Percentiles rank a stretch among this genome's conserved stretches.
Evolutionary conservation across 2,329 filamentous ascomycete species (phyloP).

Genomic region (Xylariomycetidae sp.): DNA sequence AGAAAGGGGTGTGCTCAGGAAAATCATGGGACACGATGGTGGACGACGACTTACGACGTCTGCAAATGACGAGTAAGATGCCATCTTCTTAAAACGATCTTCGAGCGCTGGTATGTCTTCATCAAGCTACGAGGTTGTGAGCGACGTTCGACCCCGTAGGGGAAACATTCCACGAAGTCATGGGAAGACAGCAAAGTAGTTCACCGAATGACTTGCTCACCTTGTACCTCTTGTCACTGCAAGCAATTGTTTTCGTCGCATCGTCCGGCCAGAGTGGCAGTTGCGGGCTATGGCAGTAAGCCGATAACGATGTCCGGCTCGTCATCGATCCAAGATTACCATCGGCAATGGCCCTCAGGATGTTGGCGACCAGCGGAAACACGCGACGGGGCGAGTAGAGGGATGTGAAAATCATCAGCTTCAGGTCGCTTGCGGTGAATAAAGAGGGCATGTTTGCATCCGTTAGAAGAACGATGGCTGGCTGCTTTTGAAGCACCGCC

Average conservation of each 20-base stretch:
- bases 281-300: slow-evolving; percentile 18
- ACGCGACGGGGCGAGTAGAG: slow-evolving; percentile 29
- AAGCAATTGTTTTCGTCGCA: slow-evolving; percentile 26
- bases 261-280: slow-evolving; percentile 24
- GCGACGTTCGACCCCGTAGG: no score
- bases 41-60: slow-evolving; percentile 28
- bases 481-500: slow-evolving; percentile 27
- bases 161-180: no score
- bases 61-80: slow-evolving; percentile 29
- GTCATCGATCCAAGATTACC: slow-evolving; percentile 13
- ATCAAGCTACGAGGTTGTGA: no score
- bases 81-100: slow-evolving; percentile 24
- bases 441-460: slow-evolving; percentile 28
- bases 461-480: slow-evolving; percentile 27
- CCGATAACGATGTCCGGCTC: slow-evolving; percentile 3
- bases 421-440: slow-evolving; percentile 33
- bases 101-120: slow-evolving; percentile 24
- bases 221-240: slow-evolving; percentile 30
- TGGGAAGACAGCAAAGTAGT: no score
- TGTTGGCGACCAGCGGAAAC: slow-evolving; percentile 29
- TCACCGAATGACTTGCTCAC: no score
- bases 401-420: slow-evolving; percentile 28
- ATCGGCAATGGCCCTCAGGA: slow-evolving; percentile 26
- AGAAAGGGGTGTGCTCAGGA: no score
- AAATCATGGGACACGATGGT: no score